Base-by-base conservation (phyloP, 768 basidiomycete species). In the Dictyophora rubrovolvata region DNA sequence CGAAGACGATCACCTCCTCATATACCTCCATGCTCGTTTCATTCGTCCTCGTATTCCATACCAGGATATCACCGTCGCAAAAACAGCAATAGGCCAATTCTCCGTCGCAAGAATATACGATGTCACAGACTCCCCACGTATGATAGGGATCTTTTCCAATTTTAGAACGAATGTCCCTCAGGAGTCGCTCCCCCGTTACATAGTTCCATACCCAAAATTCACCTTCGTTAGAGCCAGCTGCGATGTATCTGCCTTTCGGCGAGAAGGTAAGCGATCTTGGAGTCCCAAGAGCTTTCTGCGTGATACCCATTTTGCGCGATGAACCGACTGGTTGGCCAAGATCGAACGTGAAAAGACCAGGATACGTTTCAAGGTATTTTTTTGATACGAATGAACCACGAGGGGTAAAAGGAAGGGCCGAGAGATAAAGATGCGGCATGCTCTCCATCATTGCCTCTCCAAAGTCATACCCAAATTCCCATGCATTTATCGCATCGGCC, bases 351-450 rank as follows among this genome's bases (percentile, higher is more conserved):
- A 66, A 36, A 16, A 46, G 65, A 17, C 60, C 57, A 7, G 60
- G 65, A 60, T 63, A 48, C 51, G 53, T 17, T 54, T 52, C 51
- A 58, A 64, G 42, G 55, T 53, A 60, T 36, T 62, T 23, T 49
- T 63, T n/a, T 2, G 36, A 50, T 2, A 75, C 60, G 9, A 56
- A 42, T 21, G 69, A 70, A 22, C 62, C 60, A 1, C 42, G 58
- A 1, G 73, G 72, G 14, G 66, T 60, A 47, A 72, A 72, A 8
- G 73, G 67, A 36, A 75, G 61, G 18, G 71, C 74, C 33, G 74
- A 75, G 5, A 75, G n/a, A 60, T 75, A 76, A 7, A 75, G 68
- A 47, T 75, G 73, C 9, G 73, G 70, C 17, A 68, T 65, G 50
- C 72, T 72, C 23, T 63, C 60, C 48, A 64, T 59, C 22, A 75